Percentiles rank a stretch among this genome's conserved stretches.
Conservation (phyloP, 1,139 yeast species). For the Groenewaldozyma auringiensis region DNA sequence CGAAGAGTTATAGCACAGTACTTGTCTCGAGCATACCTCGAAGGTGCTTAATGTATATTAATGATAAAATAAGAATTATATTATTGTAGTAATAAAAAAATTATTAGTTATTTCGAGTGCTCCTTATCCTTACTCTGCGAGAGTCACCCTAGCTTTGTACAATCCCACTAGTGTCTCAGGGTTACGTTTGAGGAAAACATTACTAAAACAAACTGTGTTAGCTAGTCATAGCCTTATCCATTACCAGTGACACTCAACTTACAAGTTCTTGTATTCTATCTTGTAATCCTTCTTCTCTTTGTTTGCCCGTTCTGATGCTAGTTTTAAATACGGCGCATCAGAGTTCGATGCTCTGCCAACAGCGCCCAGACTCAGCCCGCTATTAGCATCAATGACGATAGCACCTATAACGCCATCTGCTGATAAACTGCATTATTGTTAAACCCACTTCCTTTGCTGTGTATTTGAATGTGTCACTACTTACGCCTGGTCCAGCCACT, state of each 20-base stretch:
- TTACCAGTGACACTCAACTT: slow-evolving; percentile 9
- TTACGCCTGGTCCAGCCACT: slow-evolving; percentile 23
- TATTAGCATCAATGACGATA: slow-evolving; percentile 19
- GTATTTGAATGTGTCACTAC: slow-evolving; percentile 10
- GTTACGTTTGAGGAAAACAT: slow-evolving; percentile 13
- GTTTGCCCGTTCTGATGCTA: slow-evolving; percentile 12
- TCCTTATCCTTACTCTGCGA: background rate
- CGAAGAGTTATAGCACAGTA: slow-evolving; percentile 19
- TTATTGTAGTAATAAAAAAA: background rate
- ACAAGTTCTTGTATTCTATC: slow-evolving; percentile 14
- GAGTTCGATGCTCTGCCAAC: slow-evolving; percentile 24
- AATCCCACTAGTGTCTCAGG: slow-evolving; percentile 16
- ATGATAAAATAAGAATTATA: background rate
- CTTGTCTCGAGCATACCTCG: slow-evolving; percentile 20
- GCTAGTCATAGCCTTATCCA: too few species aligned
- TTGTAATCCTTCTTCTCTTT: slow-evolving; percentile 9
- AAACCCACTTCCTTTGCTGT: background rate
- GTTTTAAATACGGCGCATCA: slow-evolving; percentile 23
- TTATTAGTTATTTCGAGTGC: background rate
- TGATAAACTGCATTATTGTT: slow-evolving; percentile 4
- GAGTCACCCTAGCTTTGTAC: slow-evolving; percentile 6
- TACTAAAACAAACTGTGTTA: slow-evolving; percentile 8
- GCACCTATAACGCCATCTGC: slow-evolving; percentile 22
- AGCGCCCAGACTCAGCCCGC: slow-evolving; percentile 26
- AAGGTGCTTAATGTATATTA: slow-evolving; percentile 14